A percentile compares a stretch with the other conserved stretches of the same genome.
These are phyloP conservation scores for Aspergillaceae sp. DNA, from an alignment of 2,329 filamentous ascomycete genomes.

Conservation along the genomic window DNA sequence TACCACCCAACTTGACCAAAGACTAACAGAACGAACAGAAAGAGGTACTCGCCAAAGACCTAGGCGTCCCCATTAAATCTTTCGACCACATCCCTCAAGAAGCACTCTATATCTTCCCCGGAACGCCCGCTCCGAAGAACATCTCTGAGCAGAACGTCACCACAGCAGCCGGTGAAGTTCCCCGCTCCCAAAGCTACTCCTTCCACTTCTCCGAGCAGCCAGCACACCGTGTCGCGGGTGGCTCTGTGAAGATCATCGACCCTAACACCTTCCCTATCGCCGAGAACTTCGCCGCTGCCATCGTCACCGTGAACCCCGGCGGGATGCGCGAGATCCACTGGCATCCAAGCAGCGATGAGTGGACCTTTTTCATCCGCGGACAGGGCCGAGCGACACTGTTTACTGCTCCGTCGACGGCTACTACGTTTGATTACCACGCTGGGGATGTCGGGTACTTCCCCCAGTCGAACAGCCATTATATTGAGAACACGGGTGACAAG, in stretches of 20 bases:
- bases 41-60: slow-evolving; percentile 48
- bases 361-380: slow-evolving; percentile 5
- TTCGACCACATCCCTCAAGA: slow-evolving; percentile 56
- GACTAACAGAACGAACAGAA: slow-evolving; percentile 17
- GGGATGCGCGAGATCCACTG: slow-evolving; percentile 52
- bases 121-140: slow-evolving; percentile 52
- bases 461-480: slow-evolving; percentile 69
- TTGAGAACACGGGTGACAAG: slow-evolving; percentile 67
- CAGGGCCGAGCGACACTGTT: slow-evolving; percentile 60
- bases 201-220: slow-evolving; percentile 64
- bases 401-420: slow-evolving; percentile 56
- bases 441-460: slow-evolving; percentile 73
- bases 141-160: slow-evolving; percentile 58
- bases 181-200: slow-evolving; percentile 56
- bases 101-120: slow-evolving; percentile 72
- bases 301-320: slow-evolving; percentile 62
- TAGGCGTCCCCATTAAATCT: slow-evolving; percentile 40
- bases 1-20: neutral
- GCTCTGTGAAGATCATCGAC: slow-evolving; percentile 65
- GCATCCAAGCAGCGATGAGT: slow-evolving; percentile 6
- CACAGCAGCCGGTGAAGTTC: slow-evolving; percentile 54
- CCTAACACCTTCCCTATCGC: slow-evolving; percentile 68
- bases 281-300: slow-evolving; percentile 62
- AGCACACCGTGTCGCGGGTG: slow-evolving; percentile 58
- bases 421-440: slow-evolving; percentile 66